Evolutionary conservation across 805 yeast species (phyloP).

Genomic region (Pichia exigua): DNA sequence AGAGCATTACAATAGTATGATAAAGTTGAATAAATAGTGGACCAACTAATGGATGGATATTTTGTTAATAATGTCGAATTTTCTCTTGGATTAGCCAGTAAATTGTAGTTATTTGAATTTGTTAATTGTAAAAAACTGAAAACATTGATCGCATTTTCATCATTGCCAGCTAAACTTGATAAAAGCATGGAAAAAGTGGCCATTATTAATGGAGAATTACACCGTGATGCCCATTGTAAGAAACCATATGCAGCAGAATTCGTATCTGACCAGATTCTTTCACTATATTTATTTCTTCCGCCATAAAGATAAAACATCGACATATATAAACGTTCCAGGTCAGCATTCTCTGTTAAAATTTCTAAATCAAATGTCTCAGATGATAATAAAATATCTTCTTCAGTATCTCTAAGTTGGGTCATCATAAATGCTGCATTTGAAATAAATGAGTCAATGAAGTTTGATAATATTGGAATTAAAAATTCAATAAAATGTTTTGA

Average conservation of each 20-base stretch:
- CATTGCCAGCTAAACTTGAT: conserved; percentile 63
- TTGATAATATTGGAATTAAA: conserved; percentile 38
- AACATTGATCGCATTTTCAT: conserved; percentile 42
- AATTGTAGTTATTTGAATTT: conserved; percentile 14
- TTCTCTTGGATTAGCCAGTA: conserved; percentile 7
- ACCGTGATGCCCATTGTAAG: conserved; percentile 78
- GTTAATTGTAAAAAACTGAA: conserved; percentile 39
- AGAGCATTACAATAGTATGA: conserved; percentile 26
- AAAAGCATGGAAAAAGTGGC: conserved; percentile 76
- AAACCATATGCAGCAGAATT: conserved; percentile 70
- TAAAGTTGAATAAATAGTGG: conserved; percentile 29
- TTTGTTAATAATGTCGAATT: conserved; percentile 20
- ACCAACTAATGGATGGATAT: conserved; percentile 29
- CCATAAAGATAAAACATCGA: conserved; percentile 63
- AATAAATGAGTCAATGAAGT: conserved; percentile 48
- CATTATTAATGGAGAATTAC: conserved; percentile 69
- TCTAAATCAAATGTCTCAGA: conserved; percentile 48
- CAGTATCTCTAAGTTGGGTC: conserved; percentile 61
- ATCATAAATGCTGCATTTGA: conserved; percentile 58
- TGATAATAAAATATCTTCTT: conserved; percentile 63
- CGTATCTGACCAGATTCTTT: conserved; percentile 61
- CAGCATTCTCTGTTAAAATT: conserved; percentile 64
- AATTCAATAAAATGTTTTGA: conserved; percentile 27
- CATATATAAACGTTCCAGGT: conserved; percentile 79
- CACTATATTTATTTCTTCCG: conserved; percentile 49